phyloP scores from a whole-genome alignment of 768 basidiomycete species.

The Coprinopsis strossmayeri region DNA sequence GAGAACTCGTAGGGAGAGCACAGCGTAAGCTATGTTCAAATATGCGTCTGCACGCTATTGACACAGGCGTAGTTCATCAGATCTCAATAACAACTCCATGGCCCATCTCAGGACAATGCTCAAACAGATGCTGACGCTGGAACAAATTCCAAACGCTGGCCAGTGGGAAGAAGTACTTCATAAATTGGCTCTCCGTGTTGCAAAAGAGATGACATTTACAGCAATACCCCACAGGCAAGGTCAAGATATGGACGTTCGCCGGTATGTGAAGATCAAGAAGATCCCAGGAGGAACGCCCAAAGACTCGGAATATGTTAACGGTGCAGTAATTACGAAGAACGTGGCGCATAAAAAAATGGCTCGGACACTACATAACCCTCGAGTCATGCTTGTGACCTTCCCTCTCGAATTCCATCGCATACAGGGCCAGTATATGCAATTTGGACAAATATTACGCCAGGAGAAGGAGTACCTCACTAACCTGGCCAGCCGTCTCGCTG shows the following conservation, averaged over 20 bases:
- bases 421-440: conserved; percentile 88
- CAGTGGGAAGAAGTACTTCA: conserved; percentile 89
- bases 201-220: conserved; percentile 79
- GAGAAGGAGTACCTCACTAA: conserved; percentile 91
- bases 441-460: conserved; percentile 85
- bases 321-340: conserved; percentile 96
- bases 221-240: conserved; percentile 65
- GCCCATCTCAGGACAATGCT: conserved; percentile 87
- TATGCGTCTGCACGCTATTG: neutral
- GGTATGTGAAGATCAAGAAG: conserved; percentile 98
- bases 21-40: conserved; percentile 54
- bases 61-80: conserved; percentile 55
- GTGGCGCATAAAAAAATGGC: conserved; percentile 96
- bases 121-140: conserved; percentile 80
- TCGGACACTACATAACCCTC: conserved; percentile 72
- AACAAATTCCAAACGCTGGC: conserved; percentile 70
- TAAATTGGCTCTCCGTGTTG: conserved; percentile 77
- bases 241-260: conserved; percentile 90
- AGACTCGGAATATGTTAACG: conserved; percentile 96
- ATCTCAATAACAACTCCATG: conserved; percentile 83
- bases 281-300: conserved; percentile 88
- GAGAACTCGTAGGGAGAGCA: conserved; percentile 84
- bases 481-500: conserved; percentile 83
- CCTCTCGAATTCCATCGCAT: conserved; percentile 91
- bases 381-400: conserved; percentile 95